Conservation (phyloP, 2,329 filamentous ascomycete genomes). For the Calonectria pseudoturangicola region DNA sequence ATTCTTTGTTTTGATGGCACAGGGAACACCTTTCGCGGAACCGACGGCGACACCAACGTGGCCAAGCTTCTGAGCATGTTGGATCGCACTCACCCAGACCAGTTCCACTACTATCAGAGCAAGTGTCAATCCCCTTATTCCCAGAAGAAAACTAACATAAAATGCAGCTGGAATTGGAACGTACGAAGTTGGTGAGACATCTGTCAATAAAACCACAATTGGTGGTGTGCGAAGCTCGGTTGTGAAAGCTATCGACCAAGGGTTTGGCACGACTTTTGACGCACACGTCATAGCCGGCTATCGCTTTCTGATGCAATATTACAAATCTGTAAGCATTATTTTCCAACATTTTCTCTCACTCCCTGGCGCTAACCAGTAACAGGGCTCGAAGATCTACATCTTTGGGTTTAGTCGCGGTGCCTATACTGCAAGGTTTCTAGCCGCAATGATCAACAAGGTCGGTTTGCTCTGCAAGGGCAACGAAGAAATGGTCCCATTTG, state of each 20-base stretch:
- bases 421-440: constrained; percentile 70
- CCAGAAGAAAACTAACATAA: not conserved
- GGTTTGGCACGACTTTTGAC: constrained; percentile 68
- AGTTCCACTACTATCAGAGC: constrained; percentile 72
- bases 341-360: not conserved
- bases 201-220: constrained; percentile 62
- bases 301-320: constrained; percentile 69
- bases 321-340: constrained; percentile 5
- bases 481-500: constrained; percentile 71
- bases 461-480: constrained; percentile 69
- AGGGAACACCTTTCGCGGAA: constrained; percentile 67
- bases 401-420: constrained; percentile 71
- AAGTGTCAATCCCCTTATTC: constrained; percentile 35
- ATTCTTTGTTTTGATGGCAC: constrained; percentile 70
- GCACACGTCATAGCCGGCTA: constrained; percentile 72
- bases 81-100: constrained; percentile 64
- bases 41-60: constrained; percentile 71
- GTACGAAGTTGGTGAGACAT: constrained; percentile 66
- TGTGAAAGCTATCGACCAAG: constrained; percentile 50
- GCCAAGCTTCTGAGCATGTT: constrained; percentile 70
- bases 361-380: not conserved
- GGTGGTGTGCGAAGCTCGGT: constrained; percentile 38
- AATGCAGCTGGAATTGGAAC: constrained; percentile 52
- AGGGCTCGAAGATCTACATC: constrained; percentile 70
- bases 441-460: constrained; percentile 67